Evolutionary conservation across 768 basidiomycete genomes (phyloP).

Genomic region (Termitomyces sp.): DNA sequence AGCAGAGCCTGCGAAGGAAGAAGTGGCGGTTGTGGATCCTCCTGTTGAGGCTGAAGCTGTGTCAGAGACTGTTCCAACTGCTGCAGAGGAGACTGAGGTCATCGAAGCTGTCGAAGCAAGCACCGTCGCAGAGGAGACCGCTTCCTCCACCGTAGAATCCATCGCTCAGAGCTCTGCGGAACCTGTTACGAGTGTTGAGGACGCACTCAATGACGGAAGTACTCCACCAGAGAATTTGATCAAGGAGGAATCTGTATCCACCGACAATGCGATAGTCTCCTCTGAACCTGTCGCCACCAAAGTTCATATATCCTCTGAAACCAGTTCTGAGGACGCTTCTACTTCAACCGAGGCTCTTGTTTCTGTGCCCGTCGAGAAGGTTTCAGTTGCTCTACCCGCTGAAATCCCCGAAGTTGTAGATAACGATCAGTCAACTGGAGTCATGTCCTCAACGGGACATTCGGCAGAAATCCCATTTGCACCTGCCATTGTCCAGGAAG

Average conservation of each 20-base stretch:
- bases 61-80: not conserved
- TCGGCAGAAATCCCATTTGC: not conserved
- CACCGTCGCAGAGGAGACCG: not conserved
- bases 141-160: not conserved
- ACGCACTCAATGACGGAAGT: not conserved
- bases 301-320: not conserved
- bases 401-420: not conserved
- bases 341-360: not conserved
- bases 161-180: not conserved
- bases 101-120: not conserved
- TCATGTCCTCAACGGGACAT: not conserved
- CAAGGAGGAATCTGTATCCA: not conserved
- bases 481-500: not conserved
- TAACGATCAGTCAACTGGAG: not conserved
- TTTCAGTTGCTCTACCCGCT: not conserved
- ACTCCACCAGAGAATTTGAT: not conserved
- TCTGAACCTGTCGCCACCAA: not conserved
- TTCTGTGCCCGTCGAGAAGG: not conserved
- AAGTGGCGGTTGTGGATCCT: not conserved
- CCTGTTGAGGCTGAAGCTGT: not conserved
- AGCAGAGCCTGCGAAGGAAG: not conserved
- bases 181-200: slow-evolving; percentile 5
- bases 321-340: not conserved
- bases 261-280: not conserved
- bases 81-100: not conserved